phyloP scores from a whole-genome alignment of 177 flowering plant genomes.

The Telopea speciosissima region DNA sequence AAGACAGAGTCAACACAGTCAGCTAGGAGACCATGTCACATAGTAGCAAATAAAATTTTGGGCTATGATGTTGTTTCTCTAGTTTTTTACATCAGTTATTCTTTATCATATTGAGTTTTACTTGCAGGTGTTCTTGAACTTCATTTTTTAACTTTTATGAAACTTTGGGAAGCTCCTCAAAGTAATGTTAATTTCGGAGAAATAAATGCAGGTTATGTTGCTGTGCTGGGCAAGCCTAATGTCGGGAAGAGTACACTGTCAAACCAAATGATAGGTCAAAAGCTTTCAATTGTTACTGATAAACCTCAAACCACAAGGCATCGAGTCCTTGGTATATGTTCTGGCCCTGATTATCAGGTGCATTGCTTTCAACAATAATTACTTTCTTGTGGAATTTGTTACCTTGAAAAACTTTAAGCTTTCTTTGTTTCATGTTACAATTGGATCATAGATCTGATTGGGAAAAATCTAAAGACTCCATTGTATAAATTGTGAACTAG shows the following conservation, averaged over 20 bases:
- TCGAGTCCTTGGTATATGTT: slow-evolving; percentile 91
- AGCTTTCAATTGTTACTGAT: slow-evolving; percentile 90
- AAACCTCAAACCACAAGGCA: slow-evolving; percentile 98
- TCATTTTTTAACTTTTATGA: background rate
- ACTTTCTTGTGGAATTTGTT: background rate
- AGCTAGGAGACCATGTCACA: too few species aligned
- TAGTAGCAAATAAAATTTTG: background rate
- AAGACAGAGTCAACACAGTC: too few species aligned
- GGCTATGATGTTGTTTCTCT: background rate
- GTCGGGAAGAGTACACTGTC: slow-evolving; percentile 96
- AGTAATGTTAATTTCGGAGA: slow-evolving; percentile 6
- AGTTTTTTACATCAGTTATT: background rate
- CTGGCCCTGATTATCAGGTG: slow-evolving; percentile 88
- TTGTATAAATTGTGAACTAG: too few species aligned
- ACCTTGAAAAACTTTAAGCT: background rate
- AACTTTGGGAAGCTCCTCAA: background rate
- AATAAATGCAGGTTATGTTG: slow-evolving; percentile 73
- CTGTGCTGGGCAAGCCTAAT: slow-evolving; percentile 92
- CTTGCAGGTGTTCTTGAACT: background rate
- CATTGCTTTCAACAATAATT: slow-evolving; percentile 12
- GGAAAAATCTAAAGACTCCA: too few species aligned
- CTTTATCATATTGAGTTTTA: background rate
- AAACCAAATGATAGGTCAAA: slow-evolving; percentile 94
- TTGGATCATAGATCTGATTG: too few species aligned
- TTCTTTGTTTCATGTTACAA: too few species aligned